Evolutionary conservation across 306 rosid species (phyloP).

Genomic region (Quercus mongolica): DNA sequence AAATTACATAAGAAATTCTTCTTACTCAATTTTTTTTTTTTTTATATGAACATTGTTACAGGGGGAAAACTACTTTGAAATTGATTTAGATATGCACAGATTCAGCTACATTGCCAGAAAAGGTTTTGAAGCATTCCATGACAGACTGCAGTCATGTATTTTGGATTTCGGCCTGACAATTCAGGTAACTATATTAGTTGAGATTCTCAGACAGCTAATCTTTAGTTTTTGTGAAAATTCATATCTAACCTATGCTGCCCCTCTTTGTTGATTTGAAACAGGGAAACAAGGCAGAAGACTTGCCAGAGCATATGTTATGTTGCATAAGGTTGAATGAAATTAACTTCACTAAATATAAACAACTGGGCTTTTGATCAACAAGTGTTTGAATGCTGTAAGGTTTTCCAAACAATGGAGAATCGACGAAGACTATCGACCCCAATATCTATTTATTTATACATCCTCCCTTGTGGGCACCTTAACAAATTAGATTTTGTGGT

Average conservation of each 20-base stretch:
- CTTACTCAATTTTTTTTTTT: neutral
- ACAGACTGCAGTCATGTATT: constrained; percentile 63
- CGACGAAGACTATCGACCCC: constrained; percentile 1
- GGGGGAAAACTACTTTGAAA: constrained; percentile 97
- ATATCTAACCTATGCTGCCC: constrained; percentile 12
- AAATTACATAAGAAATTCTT: neutral
- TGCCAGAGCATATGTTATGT: constrained; percentile 80
- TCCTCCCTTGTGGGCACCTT: constrained; percentile 1
- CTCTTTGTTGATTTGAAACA: constrained; percentile 21
- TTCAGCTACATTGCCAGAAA: constrained; percentile 90
- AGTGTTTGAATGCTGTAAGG: neutral
- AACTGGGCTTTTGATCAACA: constrained; percentile 33
- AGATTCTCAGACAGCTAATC: neutral
- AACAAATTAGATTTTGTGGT: neutral
- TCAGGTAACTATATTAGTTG: constrained; percentile 54
- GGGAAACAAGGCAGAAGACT: constrained; percentile 87
- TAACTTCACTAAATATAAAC: constrained; percentile 50
- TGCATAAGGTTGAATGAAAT: constrained; percentile 71
- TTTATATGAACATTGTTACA: constrained; percentile 22
- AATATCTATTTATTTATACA: constrained; percentile 2
- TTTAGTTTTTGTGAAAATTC: neutral
- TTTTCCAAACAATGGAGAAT: neutral
- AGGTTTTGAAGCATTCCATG: constrained; percentile 82
- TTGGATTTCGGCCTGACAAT: constrained; percentile 87
- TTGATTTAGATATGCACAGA: constrained; percentile 92